phyloP scores from a whole-genome alignment of 2,329 filamentous ascomycete species.

The Cercospora sesami region DNA sequence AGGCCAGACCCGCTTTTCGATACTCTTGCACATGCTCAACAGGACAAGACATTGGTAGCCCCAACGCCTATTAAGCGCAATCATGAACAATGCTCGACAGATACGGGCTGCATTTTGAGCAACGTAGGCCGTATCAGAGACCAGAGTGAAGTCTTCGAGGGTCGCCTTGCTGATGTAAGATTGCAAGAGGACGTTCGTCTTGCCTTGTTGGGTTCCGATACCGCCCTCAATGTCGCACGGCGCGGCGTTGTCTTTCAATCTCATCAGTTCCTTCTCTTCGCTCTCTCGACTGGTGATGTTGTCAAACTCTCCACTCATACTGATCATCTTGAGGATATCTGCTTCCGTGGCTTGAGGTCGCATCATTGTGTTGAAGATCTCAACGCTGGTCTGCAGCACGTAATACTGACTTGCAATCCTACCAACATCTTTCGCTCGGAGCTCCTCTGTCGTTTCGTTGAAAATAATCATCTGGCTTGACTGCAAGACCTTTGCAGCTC shows the following conservation, averaged over 20 bases:
- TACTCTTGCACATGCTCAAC: slow-evolving; percentile 90
- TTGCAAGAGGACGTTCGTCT: slow-evolving; percentile 94
- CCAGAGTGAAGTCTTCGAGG: slow-evolving; percentile 88
- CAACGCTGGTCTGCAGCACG: slow-evolving; percentile 86
- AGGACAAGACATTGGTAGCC: slow-evolving; percentile 92
- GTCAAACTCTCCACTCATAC: slow-evolving; percentile 96
- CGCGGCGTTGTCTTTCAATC: slow-evolving; percentile 68
- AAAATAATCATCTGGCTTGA: slow-evolving; percentile 99
- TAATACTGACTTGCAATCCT: slow-evolving; percentile 98
- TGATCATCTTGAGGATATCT: slow-evolving; percentile 93
- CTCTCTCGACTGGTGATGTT: slow-evolving; percentile 91
- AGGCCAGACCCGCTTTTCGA: slow-evolving; percentile 93
- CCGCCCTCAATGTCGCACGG: slow-evolving; percentile 76
- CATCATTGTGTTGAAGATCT: slow-evolving; percentile 98
- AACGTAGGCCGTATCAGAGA: slow-evolving; percentile 90
- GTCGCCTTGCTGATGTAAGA: slow-evolving; percentile 87
- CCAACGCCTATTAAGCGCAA: slow-evolving; percentile 92
- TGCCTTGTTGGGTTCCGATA: slow-evolving; percentile 70
- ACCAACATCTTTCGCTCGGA: slow-evolving; percentile 91
- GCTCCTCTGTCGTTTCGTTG: slow-evolving; percentile 89
- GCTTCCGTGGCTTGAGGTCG: slow-evolving; percentile 79
- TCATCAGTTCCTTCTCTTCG: slow-evolving; percentile 82
- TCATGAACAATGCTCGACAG: slow-evolving; percentile 93
- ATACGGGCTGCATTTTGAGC: slow-evolving; percentile 95
- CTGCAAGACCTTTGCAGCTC: slow-evolving; percentile 83